Evolutionary conservation across 148 eudicot species (phyloP), one percentile per base, ranked within the genome.

Genomic region (Drosera capensis): DNA sequence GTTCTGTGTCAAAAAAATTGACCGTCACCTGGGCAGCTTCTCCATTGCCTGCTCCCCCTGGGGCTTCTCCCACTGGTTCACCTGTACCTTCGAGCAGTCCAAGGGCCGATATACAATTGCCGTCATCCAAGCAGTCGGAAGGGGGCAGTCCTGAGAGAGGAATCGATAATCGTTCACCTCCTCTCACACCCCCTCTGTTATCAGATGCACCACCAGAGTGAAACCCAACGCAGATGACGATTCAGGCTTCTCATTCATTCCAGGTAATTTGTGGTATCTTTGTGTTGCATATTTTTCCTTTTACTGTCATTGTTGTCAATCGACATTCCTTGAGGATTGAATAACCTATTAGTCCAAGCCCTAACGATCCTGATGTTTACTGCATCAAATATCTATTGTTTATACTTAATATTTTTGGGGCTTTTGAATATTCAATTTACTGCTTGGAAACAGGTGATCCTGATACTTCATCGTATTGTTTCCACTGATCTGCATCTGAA

Each of bases 11-110:
- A 3, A 59, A 60, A 16, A 63, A 60, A 43, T 20, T 19, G 36
- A 26, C 55, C 13, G 23, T 28, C 4, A 39, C 67, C 14, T 39
- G 55, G 36, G 13, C 62, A 20, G 67, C 71, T 16, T 71, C 74
- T 45, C 67, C 59, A 36, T 57, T 71, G 20, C 80, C 80, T 39
- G 51, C 45, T 19, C 75, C 80, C 23, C 71, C 68, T 23, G 39
- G 20, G 36, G 40, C 47, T 20, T 8, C 68, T 46, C 47, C 68
- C 22, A 63, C 71, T 21, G 61, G 71, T 50, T 67, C 59, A 41
- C 65, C 72, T 19, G 62, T 71, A 21, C 75, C 79, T 2, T 55
- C 72, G 5, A 50, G 62, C 39, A 62, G 70, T 47, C 71, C 69
- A 37, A 57, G 52, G 30, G 58, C 18, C n/a, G 20, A 23, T 22